Evolutionary conservation across 148 eudicot species (phyloP), one percentile per base, ranked within the genome.

Genomic region (Rhododendron kiyosumense): DNA sequence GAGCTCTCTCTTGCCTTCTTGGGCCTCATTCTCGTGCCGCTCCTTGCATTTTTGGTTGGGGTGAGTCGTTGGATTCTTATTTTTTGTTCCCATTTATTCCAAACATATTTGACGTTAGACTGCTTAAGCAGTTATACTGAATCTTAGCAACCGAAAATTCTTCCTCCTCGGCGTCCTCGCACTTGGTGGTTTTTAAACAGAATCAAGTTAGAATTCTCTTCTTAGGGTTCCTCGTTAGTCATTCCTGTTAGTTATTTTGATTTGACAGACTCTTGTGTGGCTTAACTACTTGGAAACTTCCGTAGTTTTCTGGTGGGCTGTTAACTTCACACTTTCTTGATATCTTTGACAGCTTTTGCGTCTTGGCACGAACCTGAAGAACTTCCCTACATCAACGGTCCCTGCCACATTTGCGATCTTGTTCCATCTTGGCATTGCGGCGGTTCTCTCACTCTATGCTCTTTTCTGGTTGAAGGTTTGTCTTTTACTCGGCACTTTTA

Each of bases 381-480:
- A 88, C 90, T 95, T 95, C 89, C 99, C 98, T n/a, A 87, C 89
- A 43, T 86, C 99, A 86, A 76, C 93, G 75, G 90, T 86, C n/a
- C 93, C 98, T 84, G 90, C 96, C 24, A 84, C 89, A 76, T 95
- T 95, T 87, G 96, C 98, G 69, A 77, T 86, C 67, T 93, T 93
- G 79, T 97, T 97, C 93, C 99, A 97, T 71, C 67, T 90, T 30
- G 95, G 98, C 88, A 93, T 97, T 87, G 98, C 93, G 54, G 94
- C 98, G 24, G 96, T 97, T 84, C 94, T 97, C 28, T 26, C 85
- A 48, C 95, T 97, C 71, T 97, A 95, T 81, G 86, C 45, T 5
- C 91, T 97, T 74, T 97, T 97, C 93, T 97, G 99, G 99, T 86
- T 93, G 85, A 96, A 95, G 99, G 99, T 96, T 46, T 84, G 91